phyloP scores from a whole-genome alignment of 2,329 filamentous ascomycete genomes.

The Trichoderma cornu-damae region DNA sequence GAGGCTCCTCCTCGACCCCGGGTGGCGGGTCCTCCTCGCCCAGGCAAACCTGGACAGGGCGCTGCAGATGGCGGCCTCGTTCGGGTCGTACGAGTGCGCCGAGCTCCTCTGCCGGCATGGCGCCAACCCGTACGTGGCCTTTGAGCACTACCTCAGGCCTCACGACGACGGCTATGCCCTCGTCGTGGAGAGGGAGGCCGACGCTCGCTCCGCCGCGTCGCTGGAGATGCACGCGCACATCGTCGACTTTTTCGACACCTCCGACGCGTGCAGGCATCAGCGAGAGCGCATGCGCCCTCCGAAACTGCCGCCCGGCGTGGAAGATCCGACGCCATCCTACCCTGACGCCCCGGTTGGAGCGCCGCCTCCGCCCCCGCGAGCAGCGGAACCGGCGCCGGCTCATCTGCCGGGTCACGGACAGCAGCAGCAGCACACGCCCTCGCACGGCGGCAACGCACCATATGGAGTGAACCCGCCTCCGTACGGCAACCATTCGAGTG shows the following conservation, averaged over 20 bases:
- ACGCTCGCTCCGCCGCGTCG: not conserved
- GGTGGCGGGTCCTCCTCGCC: not conserved
- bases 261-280: not conserved
- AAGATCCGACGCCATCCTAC: not conserved
- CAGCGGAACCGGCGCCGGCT: not conserved
- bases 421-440: not conserved
- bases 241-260: not conserved
- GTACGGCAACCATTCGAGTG: not conserved
- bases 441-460: not conserved
- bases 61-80: slow-evolving; percentile 5
- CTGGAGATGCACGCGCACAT: not conserved
- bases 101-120: not conserved
- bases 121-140: slow-evolving; percentile 5
- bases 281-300: not conserved
- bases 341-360: not conserved
- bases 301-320: not conserved
- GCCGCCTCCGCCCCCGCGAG: not conserved
- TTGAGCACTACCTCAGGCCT: not conserved
- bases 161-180: not conserved
- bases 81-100: slow-evolving; percentile 1
- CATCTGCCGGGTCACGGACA: not conserved
- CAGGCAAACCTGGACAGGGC: not conserved
- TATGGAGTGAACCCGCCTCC: not conserved
- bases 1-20: not conserved
- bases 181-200: not conserved